Evolutionary conservation across 1,139 yeast genomes (phyloP).

Genomic region (Magnusiomyces tetraspermus): DNA sequence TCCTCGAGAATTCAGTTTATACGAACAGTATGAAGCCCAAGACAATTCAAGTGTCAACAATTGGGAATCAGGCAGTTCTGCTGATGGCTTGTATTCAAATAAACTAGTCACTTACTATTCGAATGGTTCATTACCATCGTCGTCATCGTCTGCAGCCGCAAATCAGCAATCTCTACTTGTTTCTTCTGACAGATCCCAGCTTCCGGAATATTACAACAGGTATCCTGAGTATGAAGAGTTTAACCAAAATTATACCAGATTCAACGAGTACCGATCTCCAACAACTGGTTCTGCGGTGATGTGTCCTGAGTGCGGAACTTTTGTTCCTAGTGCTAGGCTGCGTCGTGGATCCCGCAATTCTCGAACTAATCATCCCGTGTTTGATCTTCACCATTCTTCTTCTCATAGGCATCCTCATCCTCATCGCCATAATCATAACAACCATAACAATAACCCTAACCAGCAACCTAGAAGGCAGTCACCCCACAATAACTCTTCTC

Average conservation of each 20-base stretch:
- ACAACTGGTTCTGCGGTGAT: not conserved
- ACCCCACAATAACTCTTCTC: not conserved
- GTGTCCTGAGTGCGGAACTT: not conserved
- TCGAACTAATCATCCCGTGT: not conserved
- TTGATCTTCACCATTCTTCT: not conserved
- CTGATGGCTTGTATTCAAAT: not conserved
- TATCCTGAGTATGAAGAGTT: not conserved
- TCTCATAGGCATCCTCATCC: too few relatives aligned
- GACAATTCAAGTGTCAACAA: not conserved
- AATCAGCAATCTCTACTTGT: not conserved
- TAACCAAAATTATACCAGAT: not conserved
- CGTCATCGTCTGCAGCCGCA: not conserved
- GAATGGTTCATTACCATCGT: too few relatives aligned
- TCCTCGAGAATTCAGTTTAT: slow-evolving; percentile 15
- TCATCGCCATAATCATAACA: not conserved
- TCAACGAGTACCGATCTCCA: not conserved
- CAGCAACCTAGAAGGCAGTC: not conserved
- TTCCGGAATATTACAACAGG: not conserved
- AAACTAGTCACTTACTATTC: not conserved
- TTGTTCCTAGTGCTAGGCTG: not conserved
- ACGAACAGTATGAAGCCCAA: not conserved
- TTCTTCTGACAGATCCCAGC: not conserved
- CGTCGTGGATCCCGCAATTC: not conserved
- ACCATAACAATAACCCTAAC: slow-evolving; percentile 8
- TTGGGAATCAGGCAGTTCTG: not conserved